phyloP scores from a whole-genome alignment of 306 rosid genomes.

The Cicer cuneatum region DNA sequence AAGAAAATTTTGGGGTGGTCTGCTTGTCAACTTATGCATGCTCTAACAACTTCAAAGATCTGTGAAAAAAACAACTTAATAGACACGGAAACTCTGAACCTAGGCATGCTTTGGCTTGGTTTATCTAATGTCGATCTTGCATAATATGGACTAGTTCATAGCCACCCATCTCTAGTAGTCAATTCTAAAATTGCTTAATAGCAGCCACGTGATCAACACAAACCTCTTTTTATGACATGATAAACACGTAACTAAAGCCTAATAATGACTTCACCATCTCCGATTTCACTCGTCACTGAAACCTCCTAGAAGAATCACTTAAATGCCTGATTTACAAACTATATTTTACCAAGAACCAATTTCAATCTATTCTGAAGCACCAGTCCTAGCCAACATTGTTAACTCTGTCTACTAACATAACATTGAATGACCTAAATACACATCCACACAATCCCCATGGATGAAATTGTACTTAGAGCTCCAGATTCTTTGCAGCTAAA shows the following conservation, averaged over 20 bases:
- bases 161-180: slow-evolving; percentile 17
- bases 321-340: not conserved
- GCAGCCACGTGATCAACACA: slow-evolving; percentile 24
- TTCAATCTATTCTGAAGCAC: not conserved
- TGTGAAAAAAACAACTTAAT: not conserved
- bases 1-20: too few relatives aligned
- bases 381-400: slow-evolving; percentile 8
- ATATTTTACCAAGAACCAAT: not conserved
- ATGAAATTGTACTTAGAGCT: slow-evolving; percentile 34
- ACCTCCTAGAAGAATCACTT: slow-evolving; percentile 19
- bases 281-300: slow-evolving; percentile 8
- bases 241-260: too few relatives aligned
- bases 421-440: not conserved
- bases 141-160: slow-evolving; percentile 32
- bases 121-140: too few relatives aligned
- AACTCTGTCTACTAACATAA: slow-evolving; percentile 16
- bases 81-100: slow-evolving; percentile 1
- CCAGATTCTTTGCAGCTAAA: slow-evolving; percentile 53
- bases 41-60: not conserved
- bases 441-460: not conserved
- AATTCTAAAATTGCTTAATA: slow-evolving; percentile 7
- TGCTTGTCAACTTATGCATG: too few relatives aligned
- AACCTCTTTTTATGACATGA: too few relatives aligned
- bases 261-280: slow-evolving; percentile 27
- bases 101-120: slow-evolving; percentile 13